Evolutionary conservation across 2,329 filamentous ascomycete species (phyloP), one percentile per base, ranked within the genome.

Genomic region (Cladosporium sp.): DNA sequence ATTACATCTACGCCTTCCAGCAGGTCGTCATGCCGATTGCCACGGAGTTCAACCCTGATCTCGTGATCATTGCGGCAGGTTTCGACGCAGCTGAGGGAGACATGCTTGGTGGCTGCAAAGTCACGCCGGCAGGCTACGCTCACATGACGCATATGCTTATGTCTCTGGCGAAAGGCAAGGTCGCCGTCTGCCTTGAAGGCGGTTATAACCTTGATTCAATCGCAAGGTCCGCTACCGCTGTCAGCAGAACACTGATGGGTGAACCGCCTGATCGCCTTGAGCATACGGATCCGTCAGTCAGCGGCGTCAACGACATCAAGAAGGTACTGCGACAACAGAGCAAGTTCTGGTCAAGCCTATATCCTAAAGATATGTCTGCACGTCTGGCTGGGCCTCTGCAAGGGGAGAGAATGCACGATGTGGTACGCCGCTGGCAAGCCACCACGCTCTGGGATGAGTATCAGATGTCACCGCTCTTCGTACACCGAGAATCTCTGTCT

Each of bases 81-180:
- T 99, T 99, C 61, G 93, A 99, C 67, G 93, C 93, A 13, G 93
- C 93, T 0, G 88, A 88, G 57, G 93, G 93, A 11, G 93, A 99
- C 68, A 85, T 93, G 64, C 79, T 99, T 1, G 93, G 93, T 44
- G 89, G 88, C 27, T 99, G 93, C 67, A 92, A 89, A 63, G 93
- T 99, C 4, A 86, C 90, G 1, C 93, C 93, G 0, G 73, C 84
- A 4, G 95, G 93, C 65, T 99, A 97, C 66, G 89, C 91, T 12
- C 92, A 99, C 65, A 97, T 99, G 93, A 97, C 93, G 13, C 90
- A 96, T 65, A 96, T 97, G 92, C 80, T 99, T 42, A 97, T 96
- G 91, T 90, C 89, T 2, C 77, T 99, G 17, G 92, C 93, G 1
- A 79, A 84, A 39, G 93, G 93, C 22, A 96, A 91, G 64, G 79